Base-by-base conservation (phyloP, 164 flowering plant species). In the Euptelea pleiosperma region DNA sequence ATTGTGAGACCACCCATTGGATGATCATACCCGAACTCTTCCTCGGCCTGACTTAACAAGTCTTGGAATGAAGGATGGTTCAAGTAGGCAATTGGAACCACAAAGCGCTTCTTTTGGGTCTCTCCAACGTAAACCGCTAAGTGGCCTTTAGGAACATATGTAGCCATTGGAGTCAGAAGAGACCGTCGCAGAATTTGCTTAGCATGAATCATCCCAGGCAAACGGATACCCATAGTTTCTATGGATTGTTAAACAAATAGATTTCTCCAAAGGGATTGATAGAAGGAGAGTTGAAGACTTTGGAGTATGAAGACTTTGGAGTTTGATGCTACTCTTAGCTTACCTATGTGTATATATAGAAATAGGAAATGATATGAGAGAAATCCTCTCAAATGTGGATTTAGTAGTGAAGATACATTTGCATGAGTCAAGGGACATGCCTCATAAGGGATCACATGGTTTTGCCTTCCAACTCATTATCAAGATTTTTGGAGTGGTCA, bases 1-100 rank as follows among this genome's bases (percentile, higher is more conserved):
- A 77, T 68, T 21, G 78, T 75, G 19, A 77, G 74, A 31, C 77
- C 78, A 5, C 82, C 80, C 66, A 62, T 77, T 9, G 84, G 82
- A 62, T 77, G 78, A 55, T 67, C 47, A 40, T 46, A 77, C 14
- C 78, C 84, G 10, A 77, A 80, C 40, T 75, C 84, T 70, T 77
- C 82, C 41, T 80, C 80, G 1, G 77, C 73, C 46, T 52, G 30
- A 12, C 64, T 43, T 1, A 79, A 57, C 68, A 82, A 61, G 34
- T 63, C 68, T 49, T 61, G 86, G 47, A 77, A 79, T 34, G 39
- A 58, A 59, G 82, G 76, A 3, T 79, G 70, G 36, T 65, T 77
- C 67, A 82, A 63, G 57, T 44, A 79, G 2, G 77, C 63, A 5
- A 77, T 42, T 0, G 84, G 83, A 29, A 81, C 61, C 37, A 75